Evolutionary conservation across 78 protist genomes (phyloP), one percentile per base, ranked within the genome.

Genomic region (Chrysochromulina tobinii): DNA sequence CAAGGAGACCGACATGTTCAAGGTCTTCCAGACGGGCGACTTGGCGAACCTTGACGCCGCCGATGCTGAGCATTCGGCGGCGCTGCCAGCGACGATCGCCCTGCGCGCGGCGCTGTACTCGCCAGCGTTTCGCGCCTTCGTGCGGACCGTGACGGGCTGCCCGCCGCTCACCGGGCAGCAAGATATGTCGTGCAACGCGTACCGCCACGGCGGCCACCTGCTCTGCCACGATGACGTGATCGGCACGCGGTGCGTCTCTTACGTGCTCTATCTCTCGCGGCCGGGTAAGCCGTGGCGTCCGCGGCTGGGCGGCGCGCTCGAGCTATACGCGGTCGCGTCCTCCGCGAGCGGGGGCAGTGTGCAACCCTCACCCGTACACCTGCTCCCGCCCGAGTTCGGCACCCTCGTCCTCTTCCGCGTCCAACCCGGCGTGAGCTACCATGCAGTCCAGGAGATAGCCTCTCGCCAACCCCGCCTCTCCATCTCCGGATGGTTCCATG

Each of bases 181-280:
- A 1, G 95, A 94, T 89, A 51, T 67, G 11, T 91, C 94, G 17
- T 51, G 73, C 66, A 83, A 90, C 50, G 23, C 55, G 48, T 92
- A 94, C 92, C 15, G 51, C 18, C 3, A 2, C 9, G 93, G 95
- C 15, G n/a, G 89, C 25, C 95, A 94, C 69, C 75, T 94, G 23
- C 81, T 94, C 55, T 87, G 92, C 77, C 95, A 94, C 86, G 95
- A 94, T 23, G 95, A 94, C 68, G 93, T 90, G 38, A 94, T 94
- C 27, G 91, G 93, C 91, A 89, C 95, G 50, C 87, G 95, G 1
- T 75, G 53, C 0, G 73, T 94, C 68, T 91, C 93, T 25, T 94
- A 73, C 92, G 87, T 94, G 57, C 20, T 94, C 86, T 94, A 94
- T 61, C 66, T 90, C n/a, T n/a, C 92, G 0, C 17, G 88, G n/a